These are phyloP conservation scores for Pseudocercospora pini-densiflorae DNA, from an alignment of 2,329 filamentous ascomycete species.

Conservation along the genomic window DNA sequence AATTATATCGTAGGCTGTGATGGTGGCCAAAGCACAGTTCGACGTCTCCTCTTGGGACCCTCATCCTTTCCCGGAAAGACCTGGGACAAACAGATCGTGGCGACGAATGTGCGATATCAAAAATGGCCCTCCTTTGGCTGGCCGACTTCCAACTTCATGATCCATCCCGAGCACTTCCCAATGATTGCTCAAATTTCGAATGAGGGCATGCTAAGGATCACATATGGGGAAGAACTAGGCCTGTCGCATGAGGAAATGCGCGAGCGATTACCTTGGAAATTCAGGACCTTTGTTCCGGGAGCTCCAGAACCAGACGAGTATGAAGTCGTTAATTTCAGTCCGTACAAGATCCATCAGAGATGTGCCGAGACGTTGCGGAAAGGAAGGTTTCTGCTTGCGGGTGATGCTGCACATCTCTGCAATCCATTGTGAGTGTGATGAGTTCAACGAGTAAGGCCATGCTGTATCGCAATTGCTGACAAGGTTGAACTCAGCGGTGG, in stretches of 20 bases:
- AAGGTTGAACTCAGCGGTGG: background rate
- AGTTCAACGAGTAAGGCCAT: background rate
- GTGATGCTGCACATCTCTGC: slow-evolving; percentile 47
- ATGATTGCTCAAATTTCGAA: slow-evolving; percentile 35
- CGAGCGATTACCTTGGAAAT: slow-evolving; percentile 32
- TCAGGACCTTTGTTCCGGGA: slow-evolving; percentile 33
- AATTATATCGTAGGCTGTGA: slow-evolving; percentile 33
- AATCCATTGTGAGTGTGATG: slow-evolving; percentile 26
- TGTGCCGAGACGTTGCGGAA: slow-evolving; percentile 40
- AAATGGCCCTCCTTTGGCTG: slow-evolving; percentile 43
- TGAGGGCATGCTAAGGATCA: slow-evolving; percentile 46
- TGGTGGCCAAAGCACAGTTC: slow-evolving; percentile 29
- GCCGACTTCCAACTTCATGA: slow-evolving; percentile 47
- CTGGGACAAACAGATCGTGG: slow-evolving; percentile 42
- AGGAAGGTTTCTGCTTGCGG: slow-evolving; percentile 42
- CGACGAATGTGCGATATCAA: slow-evolving; percentile 44
- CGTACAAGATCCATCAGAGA: slow-evolving; percentile 49
- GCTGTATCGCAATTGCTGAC: background rate
- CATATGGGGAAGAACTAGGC: slow-evolving; percentile 44
- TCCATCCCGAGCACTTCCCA: slow-evolving; percentile 42
- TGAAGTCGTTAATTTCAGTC: slow-evolving; percentile 43
- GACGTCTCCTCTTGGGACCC: slow-evolving; percentile 22
- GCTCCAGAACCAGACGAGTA: slow-evolving; percentile 35
- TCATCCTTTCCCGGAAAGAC: slow-evolving; percentile 28
- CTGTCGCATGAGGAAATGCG: slow-evolving; percentile 33